These are phyloP conservation scores for Beauveria sp. DNA, from an alignment of 2,329 filamentous ascomycete genomes.

Conservation along the genomic window DNA sequence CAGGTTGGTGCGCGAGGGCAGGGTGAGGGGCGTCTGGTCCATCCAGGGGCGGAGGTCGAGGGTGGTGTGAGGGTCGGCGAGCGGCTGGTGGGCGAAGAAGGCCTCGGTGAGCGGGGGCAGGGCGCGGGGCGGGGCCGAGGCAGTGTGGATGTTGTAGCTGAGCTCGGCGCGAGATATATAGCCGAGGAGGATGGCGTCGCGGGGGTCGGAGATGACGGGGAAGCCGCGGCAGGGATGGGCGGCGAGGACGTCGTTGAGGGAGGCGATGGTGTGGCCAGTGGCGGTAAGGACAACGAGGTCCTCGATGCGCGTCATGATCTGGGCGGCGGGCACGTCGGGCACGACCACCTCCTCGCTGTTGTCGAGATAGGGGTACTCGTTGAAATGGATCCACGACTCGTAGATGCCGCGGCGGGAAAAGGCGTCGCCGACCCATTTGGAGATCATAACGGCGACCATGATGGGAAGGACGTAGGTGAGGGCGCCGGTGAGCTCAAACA, in stretches of 20 bases:
- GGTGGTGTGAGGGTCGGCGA: constrained; percentile 67
- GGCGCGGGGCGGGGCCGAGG: constrained; percentile 46
- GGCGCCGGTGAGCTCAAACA: constrained; percentile 96
- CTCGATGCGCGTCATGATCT: constrained; percentile 88
- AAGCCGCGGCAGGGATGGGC: constrained; percentile 81
- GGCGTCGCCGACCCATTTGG: constrained; percentile 96
- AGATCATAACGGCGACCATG: constrained; percentile 97
- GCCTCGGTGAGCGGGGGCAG: constrained; percentile 66
- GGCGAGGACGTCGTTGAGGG: constrained; percentile 61
- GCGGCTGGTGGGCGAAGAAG: constrained; percentile 76
- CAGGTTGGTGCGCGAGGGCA: constrained; percentile 68
- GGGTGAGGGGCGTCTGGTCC: constrained; percentile 94
- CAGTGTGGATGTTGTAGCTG: constrained; percentile 61
- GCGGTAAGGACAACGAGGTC: constrained; percentile 84
- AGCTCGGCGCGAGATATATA: constrained; percentile 94
- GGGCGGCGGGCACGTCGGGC: constrained; percentile 76
- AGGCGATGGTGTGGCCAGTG: constrained; percentile 77
- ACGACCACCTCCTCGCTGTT: constrained; percentile 75
- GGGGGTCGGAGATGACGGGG: constrained; percentile 74
- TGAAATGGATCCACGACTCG: constrained; percentile 94
- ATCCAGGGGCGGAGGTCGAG: constrained; percentile 95
- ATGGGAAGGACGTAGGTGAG: constrained; percentile 95
- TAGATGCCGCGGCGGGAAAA: constrained; percentile 92
- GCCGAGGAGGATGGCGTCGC: constrained; percentile 72
- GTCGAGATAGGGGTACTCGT: constrained; percentile 91